A percentile compares a stretch with the other conserved stretches of the same genome.
phyloP scores from a whole-genome alignment of 2,329 filamentous ascomycete species.

The Fusarium sp. region DNA sequence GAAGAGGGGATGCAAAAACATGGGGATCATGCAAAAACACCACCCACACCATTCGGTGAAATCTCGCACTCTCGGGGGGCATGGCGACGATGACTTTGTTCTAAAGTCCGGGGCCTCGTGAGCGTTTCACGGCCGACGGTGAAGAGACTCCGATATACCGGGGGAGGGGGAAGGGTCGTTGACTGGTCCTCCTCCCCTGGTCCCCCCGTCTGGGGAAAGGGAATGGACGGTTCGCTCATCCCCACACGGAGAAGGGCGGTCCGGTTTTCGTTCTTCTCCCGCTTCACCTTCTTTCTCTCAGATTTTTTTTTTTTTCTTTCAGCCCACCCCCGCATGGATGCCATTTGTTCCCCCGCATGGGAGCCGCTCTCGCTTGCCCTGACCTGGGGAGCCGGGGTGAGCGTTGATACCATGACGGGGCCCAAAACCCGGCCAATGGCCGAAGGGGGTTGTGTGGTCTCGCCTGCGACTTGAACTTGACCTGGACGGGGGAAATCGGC shows the following conservation, averaged over 20 bases:
- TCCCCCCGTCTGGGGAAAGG: conserved; percentile 29
- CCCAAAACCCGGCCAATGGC: conserved; percentile 16
- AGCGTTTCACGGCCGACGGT: conserved; percentile 27
- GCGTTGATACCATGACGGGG: background rate
- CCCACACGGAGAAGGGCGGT: conserved; percentile 6
- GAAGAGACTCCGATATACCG: conserved; percentile 32
- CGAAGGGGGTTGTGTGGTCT: conserved; percentile 27
- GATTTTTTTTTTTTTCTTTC: conserved; percentile 3
- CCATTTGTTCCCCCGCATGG: conserved; percentile 38
- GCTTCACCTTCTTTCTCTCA: background rate
- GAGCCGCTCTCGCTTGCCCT: conserved; percentile 39
- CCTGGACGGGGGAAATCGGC: conserved; percentile 25
- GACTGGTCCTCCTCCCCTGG: background rate
- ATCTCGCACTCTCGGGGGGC: conserved; percentile 34
- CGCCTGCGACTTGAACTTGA: background rate
- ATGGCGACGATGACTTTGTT: background rate
- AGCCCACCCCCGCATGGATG: conserved; percentile 40
- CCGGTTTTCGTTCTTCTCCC: background rate
- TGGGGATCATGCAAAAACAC: conserved; percentile 8
- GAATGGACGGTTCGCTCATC: background rate
- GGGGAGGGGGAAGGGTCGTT: conserved; percentile 21
- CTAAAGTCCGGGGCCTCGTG: conserved; percentile 6
- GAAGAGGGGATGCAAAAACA: background rate
- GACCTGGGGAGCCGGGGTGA: background rate
- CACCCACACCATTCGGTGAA: conserved; percentile 26